Conservation (phyloP, 1,139 yeast species). For the Yamadazyma friedrichii region DNA sequence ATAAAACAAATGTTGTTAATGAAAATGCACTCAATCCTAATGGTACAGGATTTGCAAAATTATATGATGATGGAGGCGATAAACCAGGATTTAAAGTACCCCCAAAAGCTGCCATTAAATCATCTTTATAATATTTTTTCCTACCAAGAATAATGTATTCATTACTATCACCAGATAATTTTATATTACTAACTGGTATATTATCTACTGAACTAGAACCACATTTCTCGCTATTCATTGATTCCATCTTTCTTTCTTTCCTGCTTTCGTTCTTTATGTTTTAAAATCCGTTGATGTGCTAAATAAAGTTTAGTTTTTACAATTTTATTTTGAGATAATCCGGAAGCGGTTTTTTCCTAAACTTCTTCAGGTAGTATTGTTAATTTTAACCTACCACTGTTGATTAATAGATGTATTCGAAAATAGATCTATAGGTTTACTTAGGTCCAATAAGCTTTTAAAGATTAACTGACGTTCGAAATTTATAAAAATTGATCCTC, state of each 20-base stretch:
- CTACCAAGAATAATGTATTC: conserved; percentile 30
- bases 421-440: too few species aligned
- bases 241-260: conserved; percentile 2
- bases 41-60: conserved; percentile 59
- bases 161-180: conserved; percentile 20
- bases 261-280: not conserved
- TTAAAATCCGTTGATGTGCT: too few species aligned
- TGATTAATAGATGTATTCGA: too few species aligned
- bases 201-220: conserved; percentile 7
- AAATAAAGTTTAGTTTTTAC: not conserved
- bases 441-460: too few species aligned
- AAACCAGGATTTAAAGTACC: conserved; percentile 50
- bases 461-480: too few species aligned
- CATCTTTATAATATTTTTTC: conserved; percentile 28
- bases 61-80: conserved; percentile 20
- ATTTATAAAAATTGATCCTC: not conserved
- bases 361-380: not conserved
- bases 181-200: conserved; percentile 20
- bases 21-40: conserved; percentile 57
- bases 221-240: conserved; percentile 9
- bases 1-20: conserved; percentile 46
- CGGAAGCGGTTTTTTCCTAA: not conserved
- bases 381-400: too few species aligned
- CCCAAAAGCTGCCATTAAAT: conserved; percentile 59
- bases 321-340: not conserved